Percentiles rank a stretch among this genome's conserved stretches.
Evolutionary conservation across 257 asterid genomes (phyloP).

Genomic region (Penstemon davidsonii): DNA sequence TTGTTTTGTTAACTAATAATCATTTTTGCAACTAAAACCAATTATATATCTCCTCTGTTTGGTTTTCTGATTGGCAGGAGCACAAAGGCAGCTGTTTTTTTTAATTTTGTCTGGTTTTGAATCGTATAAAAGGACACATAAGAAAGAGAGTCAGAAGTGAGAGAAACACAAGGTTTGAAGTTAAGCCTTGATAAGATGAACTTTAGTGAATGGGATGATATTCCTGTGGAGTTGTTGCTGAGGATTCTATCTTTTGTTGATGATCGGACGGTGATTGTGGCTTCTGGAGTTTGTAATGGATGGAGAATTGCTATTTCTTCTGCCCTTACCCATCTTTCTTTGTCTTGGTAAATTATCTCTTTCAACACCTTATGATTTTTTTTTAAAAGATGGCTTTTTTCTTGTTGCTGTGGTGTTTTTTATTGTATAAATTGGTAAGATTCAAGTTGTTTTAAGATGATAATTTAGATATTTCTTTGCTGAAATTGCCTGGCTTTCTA

Average conservation of each 20-base stretch:
- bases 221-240: conserved; percentile 79
- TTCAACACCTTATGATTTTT: background rate
- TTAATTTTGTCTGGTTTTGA: conserved; percentile 16
- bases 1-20: background rate
- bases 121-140: conserved; percentile 23
- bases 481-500: background rate
- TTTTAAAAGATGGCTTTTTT: background rate
- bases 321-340: conserved; percentile 77
- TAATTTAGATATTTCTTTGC: background rate
- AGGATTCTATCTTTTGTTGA: conserved; percentile 78
- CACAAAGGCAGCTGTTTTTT: conserved; percentile 26
- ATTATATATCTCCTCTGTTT: conserved; percentile 21
- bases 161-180: conserved; percentile 25
- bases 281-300: conserved; percentile 94
- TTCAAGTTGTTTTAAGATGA: too few relatives aligned
- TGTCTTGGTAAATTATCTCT: conserved; percentile 61
- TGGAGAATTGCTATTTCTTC: conserved; percentile 94
- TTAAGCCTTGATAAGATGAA: conserved; percentile 43
- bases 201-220: conserved; percentile 84
- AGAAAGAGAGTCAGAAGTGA: conserved; percentile 37
- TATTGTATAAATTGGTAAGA: too few relatives aligned
- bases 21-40: background rate
- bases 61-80: conserved; percentile 27
- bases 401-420: background rate
- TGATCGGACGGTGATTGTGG: conserved; percentile 85